Conservation (phyloP, 2,329 filamentous ascomycete genomes). For the Aspergillus bombycis region DNA sequence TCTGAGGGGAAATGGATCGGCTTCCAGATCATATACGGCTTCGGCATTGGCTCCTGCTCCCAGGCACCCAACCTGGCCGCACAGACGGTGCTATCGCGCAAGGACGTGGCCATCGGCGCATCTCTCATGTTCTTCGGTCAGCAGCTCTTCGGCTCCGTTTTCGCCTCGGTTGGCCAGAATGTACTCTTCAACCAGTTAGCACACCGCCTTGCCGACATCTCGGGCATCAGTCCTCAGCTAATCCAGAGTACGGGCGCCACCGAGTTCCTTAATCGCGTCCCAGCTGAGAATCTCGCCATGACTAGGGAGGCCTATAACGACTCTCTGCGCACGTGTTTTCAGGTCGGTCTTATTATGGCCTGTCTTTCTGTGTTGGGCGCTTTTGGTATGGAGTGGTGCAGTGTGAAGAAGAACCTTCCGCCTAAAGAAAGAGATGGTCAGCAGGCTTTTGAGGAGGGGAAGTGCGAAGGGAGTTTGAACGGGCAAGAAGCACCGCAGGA, state of each 20-base stretch:
- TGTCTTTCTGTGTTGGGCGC: background rate
- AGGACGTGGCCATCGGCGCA: slow-evolving; percentile 38
- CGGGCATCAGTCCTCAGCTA: background rate
- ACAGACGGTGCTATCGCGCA: slow-evolving; percentile 35
- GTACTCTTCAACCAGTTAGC: slow-evolving; percentile 7
- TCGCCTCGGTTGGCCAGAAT: slow-evolving; percentile 49
- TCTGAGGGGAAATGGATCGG: slow-evolving; percentile 41
- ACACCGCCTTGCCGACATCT: background rate
- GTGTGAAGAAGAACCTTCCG: background rate
- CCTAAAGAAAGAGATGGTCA: background rate
- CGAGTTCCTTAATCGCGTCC: background rate
- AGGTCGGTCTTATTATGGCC: background rate
- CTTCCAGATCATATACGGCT: slow-evolving; percentile 38
- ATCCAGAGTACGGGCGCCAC: background rate
- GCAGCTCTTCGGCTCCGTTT: slow-evolving; percentile 44
- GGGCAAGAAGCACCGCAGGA: background rate
- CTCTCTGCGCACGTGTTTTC: background rate
- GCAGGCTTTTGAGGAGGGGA: background rate
- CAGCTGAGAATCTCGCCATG: too few species aligned
- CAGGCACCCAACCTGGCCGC: slow-evolving; percentile 40
- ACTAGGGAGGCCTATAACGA: background rate
- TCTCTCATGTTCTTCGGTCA: slow-evolving; percentile 41
- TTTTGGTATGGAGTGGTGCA: background rate
- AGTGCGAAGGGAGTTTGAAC: background rate
- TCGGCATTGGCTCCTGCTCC: slow-evolving; percentile 39